A percentile compares a stretch with the other conserved stretches of the same genome.
Conservation (phyloP, 768 basidiomycete species). For the Cubamyces lactineus region DNA sequence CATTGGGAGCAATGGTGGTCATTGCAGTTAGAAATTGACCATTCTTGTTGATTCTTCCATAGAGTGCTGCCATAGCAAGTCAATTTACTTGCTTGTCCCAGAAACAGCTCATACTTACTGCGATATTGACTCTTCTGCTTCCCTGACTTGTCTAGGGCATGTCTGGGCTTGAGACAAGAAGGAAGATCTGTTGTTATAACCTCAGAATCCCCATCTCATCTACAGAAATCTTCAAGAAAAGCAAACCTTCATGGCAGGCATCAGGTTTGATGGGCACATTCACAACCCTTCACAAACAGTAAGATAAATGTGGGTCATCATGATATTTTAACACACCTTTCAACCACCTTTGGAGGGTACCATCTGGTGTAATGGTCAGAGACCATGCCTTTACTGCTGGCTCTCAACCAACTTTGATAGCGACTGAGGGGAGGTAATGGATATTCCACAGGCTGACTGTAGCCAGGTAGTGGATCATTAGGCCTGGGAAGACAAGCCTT, state of each 20-base stretch:
- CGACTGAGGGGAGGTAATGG: conserved; percentile 44
- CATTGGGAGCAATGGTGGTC: conserved; percentile 56
- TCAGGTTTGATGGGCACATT: conserved; percentile 55
- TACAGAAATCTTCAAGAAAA: no score
- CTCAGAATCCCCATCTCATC: no score
- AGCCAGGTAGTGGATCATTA: conserved; percentile 47
- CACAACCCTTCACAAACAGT: conserved; percentile 43
- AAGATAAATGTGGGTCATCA: neutral
- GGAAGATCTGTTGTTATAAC: conserved; percentile 45
- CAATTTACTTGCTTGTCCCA: no score
- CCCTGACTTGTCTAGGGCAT: neutral
- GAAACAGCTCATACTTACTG: neutral
- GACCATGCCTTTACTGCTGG: conserved; percentile 39
- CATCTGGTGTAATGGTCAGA: conserved; percentile 59
- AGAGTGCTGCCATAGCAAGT: conserved; percentile 45
- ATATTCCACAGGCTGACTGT: conserved; percentile 47
- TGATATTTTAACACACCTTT: conserved; percentile 45
- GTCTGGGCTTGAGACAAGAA: conserved; percentile 30
- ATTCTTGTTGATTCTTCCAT: conserved; percentile 56
- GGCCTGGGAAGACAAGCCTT: neutral
- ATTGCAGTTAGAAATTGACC: conserved; percentile 65
- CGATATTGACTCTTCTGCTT: neutral
- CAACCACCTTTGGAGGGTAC: conserved; percentile 46
- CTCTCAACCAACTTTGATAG: conserved; percentile 48
- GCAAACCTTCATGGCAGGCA: conserved; percentile 56